Base-by-base conservation (phyloP, 805 yeast species). In the Candida xiaguanensis region DNA sequence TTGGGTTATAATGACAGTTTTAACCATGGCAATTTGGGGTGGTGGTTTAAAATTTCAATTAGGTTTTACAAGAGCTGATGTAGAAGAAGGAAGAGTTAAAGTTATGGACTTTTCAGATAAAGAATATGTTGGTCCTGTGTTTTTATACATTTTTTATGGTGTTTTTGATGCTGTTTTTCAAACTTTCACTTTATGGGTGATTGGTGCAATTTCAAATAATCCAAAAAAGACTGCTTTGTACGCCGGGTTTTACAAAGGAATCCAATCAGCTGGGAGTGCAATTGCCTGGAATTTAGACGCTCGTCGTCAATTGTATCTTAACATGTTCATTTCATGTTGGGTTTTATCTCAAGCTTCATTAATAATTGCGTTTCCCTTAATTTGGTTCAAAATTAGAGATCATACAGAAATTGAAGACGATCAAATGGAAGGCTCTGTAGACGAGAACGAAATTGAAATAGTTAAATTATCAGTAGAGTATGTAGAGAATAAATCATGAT, bases 251-350 rank as follows among this genome's bases (percentile, higher is more conserved):
- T 79, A 78, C 63, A 80, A 80, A 63, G 77, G 80, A 41, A 56
- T 80, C 42, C 85, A 79, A 59, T 71, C 79, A 29, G 83, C 82
- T 8, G 82, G 81, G 53, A 77, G 79, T 11, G 84, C 79, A 17
- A 64, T 79, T 34, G 72, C 71, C 11, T 80, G 82, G 83, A 61
- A 79, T 48, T 56, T 77, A 45, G 82, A 78, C 50, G 70, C 76
- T n/a, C n/a, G n/a, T n/a, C n/a, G n/a, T n/a, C n/a, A n/a, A n/a
- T n/a, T n/a, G n/a, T 78, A 66, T 54, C 59, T 62, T 50, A 50
- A 51, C 27, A 51, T 74, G 53, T 77, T 75, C 53, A 75, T 59
- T 9, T 58, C 74, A 8, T 65, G 74, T 12, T 77, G 82, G 82
- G 82, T 61, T 8, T 58, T 78, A 44, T 58, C 67, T 23, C 63